A percentile compares a stretch with the other conserved stretches of the same genome.
These are phyloP conservation scores for Prinsepia uniflora DNA, from an alignment of 306 rosid species.

Conservation along the genomic window DNA sequence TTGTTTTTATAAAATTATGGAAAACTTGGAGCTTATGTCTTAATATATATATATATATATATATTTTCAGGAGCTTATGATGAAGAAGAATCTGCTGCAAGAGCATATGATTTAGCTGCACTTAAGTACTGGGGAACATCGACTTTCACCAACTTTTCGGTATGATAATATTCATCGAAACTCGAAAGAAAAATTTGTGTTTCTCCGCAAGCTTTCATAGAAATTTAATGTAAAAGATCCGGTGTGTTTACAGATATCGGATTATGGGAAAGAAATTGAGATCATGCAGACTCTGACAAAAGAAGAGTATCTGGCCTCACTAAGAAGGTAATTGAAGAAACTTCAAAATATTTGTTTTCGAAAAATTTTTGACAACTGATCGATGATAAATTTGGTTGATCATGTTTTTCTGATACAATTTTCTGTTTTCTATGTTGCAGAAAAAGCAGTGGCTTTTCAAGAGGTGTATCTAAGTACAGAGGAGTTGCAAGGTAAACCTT, in stretches of 20 bases:
- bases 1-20: too few relatives aligned
- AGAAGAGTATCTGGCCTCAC: slow-evolving; percentile 86
- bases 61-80: slow-evolving; percentile 80
- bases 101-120: slow-evolving; percentile 95
- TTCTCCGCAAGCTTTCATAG: not conserved
- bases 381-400: not conserved
- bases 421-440: slow-evolving; percentile 29
- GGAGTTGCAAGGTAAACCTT: slow-evolving; percentile 76
- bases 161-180: slow-evolving; percentile 16
- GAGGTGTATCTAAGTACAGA: slow-evolving; percentile 87
- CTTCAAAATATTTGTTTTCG: not conserved
- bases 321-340: slow-evolving; percentile 56
- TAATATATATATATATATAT: not conserved
- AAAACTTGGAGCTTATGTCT: too few relatives aligned
- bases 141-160: slow-evolving; percentile 80
- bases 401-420: not conserved
- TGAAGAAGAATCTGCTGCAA: slow-evolving; percentile 89
- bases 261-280: slow-evolving; percentile 71
- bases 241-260: slow-evolving; percentile 42
- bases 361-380: not conserved
- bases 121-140: slow-evolving; percentile 84
- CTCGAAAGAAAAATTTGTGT: not conserved
- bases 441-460: slow-evolving; percentile 92
- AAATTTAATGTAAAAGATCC: not conserved
- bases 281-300: slow-evolving; percentile 68